A percentile compares a stretch with the other conserved stretches of the same genome.
Conservation (phyloP, 73 alveolate genomes). For the Urostyla sp. region DNA sequence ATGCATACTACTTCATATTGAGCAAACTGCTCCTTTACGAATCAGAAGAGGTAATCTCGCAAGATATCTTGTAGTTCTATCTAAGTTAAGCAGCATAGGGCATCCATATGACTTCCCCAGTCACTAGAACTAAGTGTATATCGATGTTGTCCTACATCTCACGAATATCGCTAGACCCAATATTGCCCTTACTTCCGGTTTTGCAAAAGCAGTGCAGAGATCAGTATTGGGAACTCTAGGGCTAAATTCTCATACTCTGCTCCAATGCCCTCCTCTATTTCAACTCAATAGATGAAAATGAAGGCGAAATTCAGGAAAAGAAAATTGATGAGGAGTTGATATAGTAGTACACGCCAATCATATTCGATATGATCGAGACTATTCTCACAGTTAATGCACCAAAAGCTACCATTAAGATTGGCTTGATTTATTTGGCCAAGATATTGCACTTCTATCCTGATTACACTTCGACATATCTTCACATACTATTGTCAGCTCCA, state of each 20-base stretch:
- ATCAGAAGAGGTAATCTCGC: constrained; percentile 6
- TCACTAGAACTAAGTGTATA: constrained; percentile 66
- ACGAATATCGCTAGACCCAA: constrained; percentile 49
- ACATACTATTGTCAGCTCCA: constrained; percentile 74
- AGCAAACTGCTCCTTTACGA: constrained; percentile 60
- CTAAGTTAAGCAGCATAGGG: constrained; percentile 61
- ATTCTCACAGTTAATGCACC: constrained; percentile 62
- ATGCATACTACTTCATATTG: constrained; percentile 54
- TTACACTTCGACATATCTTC: constrained; percentile 73
- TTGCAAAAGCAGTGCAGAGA: constrained; percentile 47
- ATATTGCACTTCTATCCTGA: constrained; percentile 79
- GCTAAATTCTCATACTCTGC: constrained; percentile 67
- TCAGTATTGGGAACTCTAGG: constrained; percentile 79
- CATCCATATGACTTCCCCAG: constrained; percentile 51
- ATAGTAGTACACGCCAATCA: constrained; percentile 49
- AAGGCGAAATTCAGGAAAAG: not conserved
- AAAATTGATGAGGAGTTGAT: not conserved
- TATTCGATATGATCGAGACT: constrained; percentile 57
- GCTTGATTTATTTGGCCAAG: constrained; percentile 84
- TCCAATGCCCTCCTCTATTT: constrained; percentile 50
- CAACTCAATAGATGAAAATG: constrained; percentile 47
- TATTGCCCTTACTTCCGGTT: constrained; percentile 54
- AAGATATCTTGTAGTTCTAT: constrained; percentile 60
- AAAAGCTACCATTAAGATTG: constrained; percentile 75
- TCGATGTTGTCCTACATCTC: constrained; percentile 72